phyloP scores from a whole-genome alignment of 2,329 filamentous ascomycete species.

The Chaetomium sp. region DNA sequence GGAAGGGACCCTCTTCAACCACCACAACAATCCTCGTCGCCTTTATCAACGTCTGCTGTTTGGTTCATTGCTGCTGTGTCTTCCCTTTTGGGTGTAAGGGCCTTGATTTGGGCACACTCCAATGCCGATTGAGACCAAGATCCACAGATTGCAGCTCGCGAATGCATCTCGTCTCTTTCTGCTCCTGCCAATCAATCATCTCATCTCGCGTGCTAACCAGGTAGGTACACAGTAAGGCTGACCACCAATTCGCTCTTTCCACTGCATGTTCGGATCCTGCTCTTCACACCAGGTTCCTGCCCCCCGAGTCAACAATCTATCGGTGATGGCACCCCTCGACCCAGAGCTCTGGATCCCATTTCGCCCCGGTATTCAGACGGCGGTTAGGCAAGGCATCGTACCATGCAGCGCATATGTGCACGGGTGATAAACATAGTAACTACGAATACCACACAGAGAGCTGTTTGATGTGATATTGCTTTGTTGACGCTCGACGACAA shows the following conservation, averaged over 20 bases:
- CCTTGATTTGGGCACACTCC: background rate
- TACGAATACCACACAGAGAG: background rate
- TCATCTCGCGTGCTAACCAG: no score
- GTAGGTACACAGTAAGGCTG: background rate
- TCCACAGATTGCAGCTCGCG: background rate
- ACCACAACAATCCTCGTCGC: slow-evolving; percentile 1
- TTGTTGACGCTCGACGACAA: background rate
- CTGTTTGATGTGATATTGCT: slow-evolving; percentile 5
- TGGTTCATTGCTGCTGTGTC: background rate
- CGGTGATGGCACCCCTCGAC: slow-evolving; percentile 8
- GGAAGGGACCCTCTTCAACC: background rate
- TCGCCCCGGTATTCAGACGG: slow-evolving; percentile 3
- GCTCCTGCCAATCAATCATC: background rate
- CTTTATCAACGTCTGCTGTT: slow-evolving; percentile 5
- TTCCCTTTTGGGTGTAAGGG: background rate
- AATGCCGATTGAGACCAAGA: background rate
- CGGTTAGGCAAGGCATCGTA: slow-evolving; percentile 23
- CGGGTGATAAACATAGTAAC: slow-evolving; percentile 25
- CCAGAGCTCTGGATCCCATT: slow-evolving; percentile 12
- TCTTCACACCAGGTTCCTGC: background rate
- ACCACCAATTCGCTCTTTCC: slow-evolving; percentile 8
- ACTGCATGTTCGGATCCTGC: background rate
- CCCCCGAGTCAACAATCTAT: background rate
- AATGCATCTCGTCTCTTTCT: background rate
- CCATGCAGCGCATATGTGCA: slow-evolving; percentile 11